Evolutionary conservation across 495 filamentous ascomycete species (phyloP).

Genomic region (Staphylotrichum longicolle): DNA sequence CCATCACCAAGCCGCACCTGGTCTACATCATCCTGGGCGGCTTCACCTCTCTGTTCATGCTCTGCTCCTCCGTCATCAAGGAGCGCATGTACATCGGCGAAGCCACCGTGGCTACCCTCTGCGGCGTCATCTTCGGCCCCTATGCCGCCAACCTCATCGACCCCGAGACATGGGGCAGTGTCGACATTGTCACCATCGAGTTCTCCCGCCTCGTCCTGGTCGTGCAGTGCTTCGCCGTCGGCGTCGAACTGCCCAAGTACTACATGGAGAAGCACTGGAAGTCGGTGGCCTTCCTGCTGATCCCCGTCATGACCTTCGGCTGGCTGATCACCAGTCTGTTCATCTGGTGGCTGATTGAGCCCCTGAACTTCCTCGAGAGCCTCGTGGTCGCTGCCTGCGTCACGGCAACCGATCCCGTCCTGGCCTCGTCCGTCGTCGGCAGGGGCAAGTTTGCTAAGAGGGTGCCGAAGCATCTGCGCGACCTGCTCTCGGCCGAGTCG

Average conservation of each 20-base stretch:
- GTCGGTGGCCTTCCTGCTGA: constrained; percentile 80
- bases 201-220: constrained; percentile 97
- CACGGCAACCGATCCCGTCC: constrained; percentile 94
- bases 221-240: constrained; percentile 98
- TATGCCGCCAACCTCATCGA: constrained; percentile 90
- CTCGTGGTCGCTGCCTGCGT: constrained; percentile 88
- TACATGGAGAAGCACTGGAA: constrained; percentile 99
- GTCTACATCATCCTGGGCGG: constrained; percentile 98
- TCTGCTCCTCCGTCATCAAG: constrained; percentile 96
- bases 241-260: constrained; percentile 93
- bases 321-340: constrained; percentile 95
- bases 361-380: constrained; percentile 83
- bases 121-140: constrained; percentile 96
- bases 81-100: constrained; percentile 98
- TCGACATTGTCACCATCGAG: constrained; percentile 93
- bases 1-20: constrained; percentile 92
- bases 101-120: constrained; percentile 93
- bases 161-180: constrained; percentile 82
- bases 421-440: constrained; percentile 96
- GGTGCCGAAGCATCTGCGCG: constrained; percentile 94
- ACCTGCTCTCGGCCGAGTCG: constrained; percentile 93
- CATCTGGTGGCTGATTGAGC: constrained; percentile 89
- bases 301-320: constrained; percentile 97
- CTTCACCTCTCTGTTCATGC: constrained; percentile 97
- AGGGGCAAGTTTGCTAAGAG: constrained; percentile 98